These are phyloP conservation scores for Trichoderma guizhouense DNA, from an alignment of 2,329 filamentous ascomycete species.

Conservation along the genomic window DNA sequence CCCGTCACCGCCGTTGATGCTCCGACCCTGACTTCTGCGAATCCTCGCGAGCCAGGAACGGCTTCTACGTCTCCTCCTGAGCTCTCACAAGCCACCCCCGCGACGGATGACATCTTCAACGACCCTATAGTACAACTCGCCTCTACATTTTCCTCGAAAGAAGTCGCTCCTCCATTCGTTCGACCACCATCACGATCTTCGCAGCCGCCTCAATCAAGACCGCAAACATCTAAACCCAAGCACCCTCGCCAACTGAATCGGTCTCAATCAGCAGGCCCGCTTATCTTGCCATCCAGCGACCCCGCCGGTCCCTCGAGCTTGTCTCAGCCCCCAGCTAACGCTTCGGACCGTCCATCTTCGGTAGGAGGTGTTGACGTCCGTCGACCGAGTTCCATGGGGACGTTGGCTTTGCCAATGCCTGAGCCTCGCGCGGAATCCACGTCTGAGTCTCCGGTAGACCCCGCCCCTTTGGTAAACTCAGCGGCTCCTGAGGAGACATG, in stretches of 20 bases:
- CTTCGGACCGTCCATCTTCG: slow-evolving; percentile 20
- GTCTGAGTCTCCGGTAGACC: neutral
- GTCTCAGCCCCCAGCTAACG: slow-evolving; percentile 30
- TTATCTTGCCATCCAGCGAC: slow-evolving; percentile 48
- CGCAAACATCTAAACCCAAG: slow-evolving; percentile 20
- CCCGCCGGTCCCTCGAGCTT: slow-evolving; percentile 43
- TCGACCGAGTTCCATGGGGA: slow-evolving; percentile 37
- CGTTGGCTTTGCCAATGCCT: slow-evolving; percentile 37
- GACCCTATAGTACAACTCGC: slow-evolving; percentile 17
- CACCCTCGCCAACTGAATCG: slow-evolving; percentile 30
- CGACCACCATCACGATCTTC: slow-evolving; percentile 3
- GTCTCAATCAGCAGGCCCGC: slow-evolving; percentile 38
- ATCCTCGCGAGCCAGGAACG: neutral
- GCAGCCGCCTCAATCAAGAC: neutral
- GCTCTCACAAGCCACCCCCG: slow-evolving; percentile 15
- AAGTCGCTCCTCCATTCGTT: neutral
- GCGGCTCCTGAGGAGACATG: slow-evolving; percentile 38
- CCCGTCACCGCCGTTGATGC: neutral
- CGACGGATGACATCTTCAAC: slow-evolving; percentile 8
- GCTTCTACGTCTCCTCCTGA: slow-evolving; percentile 19
- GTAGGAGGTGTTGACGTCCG: slow-evolving; percentile 38
- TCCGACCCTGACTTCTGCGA: neutral
- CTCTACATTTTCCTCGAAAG: slow-evolving; percentile 14
- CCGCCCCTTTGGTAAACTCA: neutral
- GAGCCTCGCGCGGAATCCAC: slow-evolving; percentile 28